These are phyloP conservation scores for Kazachstania bromeliacearum DNA, from an alignment of 805 yeast genomes.

Conservation along the genomic window DNA sequence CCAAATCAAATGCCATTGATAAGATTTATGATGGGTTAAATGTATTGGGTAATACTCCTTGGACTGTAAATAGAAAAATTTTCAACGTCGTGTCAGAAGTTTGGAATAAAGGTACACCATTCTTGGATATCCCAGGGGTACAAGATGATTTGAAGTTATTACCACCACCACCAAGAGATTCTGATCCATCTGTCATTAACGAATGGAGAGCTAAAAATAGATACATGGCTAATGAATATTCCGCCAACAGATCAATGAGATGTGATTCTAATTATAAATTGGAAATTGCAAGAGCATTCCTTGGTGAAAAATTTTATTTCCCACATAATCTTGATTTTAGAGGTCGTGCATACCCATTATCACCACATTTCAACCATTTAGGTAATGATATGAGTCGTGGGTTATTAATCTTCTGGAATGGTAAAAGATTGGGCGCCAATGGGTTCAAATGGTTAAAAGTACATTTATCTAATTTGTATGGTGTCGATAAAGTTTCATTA, in stretches of 20 bases:
- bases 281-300: slow-evolving; percentile 88
- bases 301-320: slow-evolving; percentile 69
- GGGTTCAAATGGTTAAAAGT: slow-evolving; percentile 71
- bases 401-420: slow-evolving; percentile 66
- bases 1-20: slow-evolving; percentile 54
- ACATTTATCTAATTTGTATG: slow-evolving; percentile 64
- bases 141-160: slow-evolving; percentile 41
- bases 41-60: slow-evolving; percentile 76
- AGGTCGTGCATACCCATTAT: slow-evolving; percentile 75
- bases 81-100: slow-evolving; percentile 60
- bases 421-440: slow-evolving; percentile 50
- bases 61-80: slow-evolving; percentile 78
- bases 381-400: slow-evolving; percentile 75
- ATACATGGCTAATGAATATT: slow-evolving; percentile 47
- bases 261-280: slow-evolving; percentile 90
- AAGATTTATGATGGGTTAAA: slow-evolving; percentile 72
- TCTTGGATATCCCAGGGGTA: slow-evolving; percentile 63
- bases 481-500: slow-evolving; percentile 64
- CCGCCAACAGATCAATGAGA: slow-evolving; percentile 70
- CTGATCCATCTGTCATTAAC: slow-evolving; percentile 63
- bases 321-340: slow-evolving; percentile 78
- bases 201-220: slow-evolving; percentile 61
- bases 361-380: slow-evolving; percentile 72
- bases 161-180: slow-evolving; percentile 47
- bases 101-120: slow-evolving; percentile 80